Base-by-base conservation (phyloP, 495 filamentous ascomycete genomes). In the Penicillium cosmopolitanum region DNA sequence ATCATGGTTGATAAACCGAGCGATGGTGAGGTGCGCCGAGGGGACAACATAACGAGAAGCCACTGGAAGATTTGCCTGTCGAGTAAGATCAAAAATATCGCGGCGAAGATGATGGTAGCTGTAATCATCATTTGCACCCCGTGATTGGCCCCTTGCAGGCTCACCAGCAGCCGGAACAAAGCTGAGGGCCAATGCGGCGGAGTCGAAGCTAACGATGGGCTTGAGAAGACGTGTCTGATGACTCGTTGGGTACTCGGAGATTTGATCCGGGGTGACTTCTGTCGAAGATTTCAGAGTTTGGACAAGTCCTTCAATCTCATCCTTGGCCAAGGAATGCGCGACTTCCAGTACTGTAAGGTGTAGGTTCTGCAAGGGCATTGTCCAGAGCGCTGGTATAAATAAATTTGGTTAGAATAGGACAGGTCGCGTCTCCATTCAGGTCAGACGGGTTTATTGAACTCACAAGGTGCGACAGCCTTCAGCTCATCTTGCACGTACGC, bases 71-170 rank as follows among this genome's bases (percentile, higher is more conserved):
- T 85, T 84, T 0, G 82, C 76, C 2, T 73, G 73, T 40, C 74
- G 72, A 11, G 77, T 80, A 43, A 86, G 72, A 4, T 79, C 77
- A 69, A 85, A 91, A 4, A 93, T 66, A 69, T 95, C 89, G 3
- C 88, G 78, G 0, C 92, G 84, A 3, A 96, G 84, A 68, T 96
- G 92, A 67, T 96, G 92, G 67, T 94, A 96, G 7, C 89, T 90
- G 71, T 91, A 96, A 0, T 51, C 43, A 56, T 19, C 43, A 31
- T 8, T 48, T 4, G 36, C 8, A 38, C 36, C 36, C 36, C 28
- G 7, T 46, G 46, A 28, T n/a, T 31, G 16, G 19, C 12, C 23
- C 5, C 53, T 53, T 2, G 55, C 35, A 12, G 61, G 67, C 70
- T 88, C 85, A 5, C 80, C 83, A 3, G 83, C 80, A 1, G 88